Evolutionary conservation across 2,329 filamentous ascomycete genomes (phyloP).

Genomic region (Trichoderma harzianum): DNA sequence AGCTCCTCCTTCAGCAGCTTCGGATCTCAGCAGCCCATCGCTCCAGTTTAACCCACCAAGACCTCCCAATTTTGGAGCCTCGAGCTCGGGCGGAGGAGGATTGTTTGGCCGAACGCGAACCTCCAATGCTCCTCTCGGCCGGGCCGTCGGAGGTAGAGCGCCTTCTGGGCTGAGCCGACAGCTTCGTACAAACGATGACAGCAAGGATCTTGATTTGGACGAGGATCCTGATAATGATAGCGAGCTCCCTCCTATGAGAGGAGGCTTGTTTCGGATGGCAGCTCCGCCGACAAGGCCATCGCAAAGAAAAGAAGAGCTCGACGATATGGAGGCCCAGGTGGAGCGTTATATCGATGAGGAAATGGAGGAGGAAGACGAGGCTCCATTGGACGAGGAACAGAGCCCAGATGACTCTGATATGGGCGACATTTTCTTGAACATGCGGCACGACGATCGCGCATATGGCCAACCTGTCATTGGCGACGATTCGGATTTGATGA

Average conservation of each 20-base stretch:
- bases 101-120: constrained; percentile 38
- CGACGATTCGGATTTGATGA: constrained; percentile 51
- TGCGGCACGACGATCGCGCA: constrained; percentile 41
- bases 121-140: constrained; percentile 45
- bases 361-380: constrained; percentile 34
- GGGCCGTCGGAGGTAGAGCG: constrained; percentile 45
- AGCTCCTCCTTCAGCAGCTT: constrained; percentile 50
- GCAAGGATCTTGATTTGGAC: constrained; percentile 26
- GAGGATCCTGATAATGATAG: constrained; percentile 35
- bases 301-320: constrained; percentile 25
- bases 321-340: constrained; percentile 37
- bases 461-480: constrained; percentile 40
- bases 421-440: constrained; percentile 49
- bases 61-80: constrained; percentile 38
- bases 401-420: constrained; percentile 42
- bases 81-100: constrained; percentile 31
- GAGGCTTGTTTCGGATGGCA: constrained; percentile 34
- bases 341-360: constrained; percentile 37
- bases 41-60: constrained; percentile 42
- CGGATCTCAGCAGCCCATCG: constrained; percentile 54
- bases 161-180: constrained; percentile 52
- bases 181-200: constrained; percentile 32
- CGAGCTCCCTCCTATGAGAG: constrained; percentile 32
- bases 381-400: constrained; percentile 35
- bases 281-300: constrained; percentile 19